phyloP scores from a whole-genome alignment of 2,329 filamentous ascomycete genomes.

The Venturia aucupariae region DNA sequence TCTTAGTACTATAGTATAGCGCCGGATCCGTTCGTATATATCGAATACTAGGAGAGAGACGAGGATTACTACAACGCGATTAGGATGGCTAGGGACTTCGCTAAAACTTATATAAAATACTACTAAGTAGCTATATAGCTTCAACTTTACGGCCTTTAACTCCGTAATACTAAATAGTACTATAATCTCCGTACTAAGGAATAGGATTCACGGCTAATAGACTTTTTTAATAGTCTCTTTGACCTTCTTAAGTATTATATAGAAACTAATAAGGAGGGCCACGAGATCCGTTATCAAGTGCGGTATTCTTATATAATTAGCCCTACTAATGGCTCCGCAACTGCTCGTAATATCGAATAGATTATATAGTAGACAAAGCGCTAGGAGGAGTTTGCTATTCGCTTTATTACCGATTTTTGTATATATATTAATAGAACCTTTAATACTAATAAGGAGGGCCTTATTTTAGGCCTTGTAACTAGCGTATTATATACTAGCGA shows the following conservation, averaged over 20 bases:
- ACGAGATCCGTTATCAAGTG: not conserved
- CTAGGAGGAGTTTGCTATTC: not conserved
- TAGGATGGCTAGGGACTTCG: not conserved
- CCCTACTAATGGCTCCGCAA: not conserved
- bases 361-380: not conserved
- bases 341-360: not conserved
- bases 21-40: not conserved
- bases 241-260: not conserved
- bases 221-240: not conserved
- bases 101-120: not conserved
- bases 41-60: not conserved
- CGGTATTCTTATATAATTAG: not conserved
- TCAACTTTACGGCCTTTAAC: not conserved
- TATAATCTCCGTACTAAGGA: not conserved
- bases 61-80: not conserved
- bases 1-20: not conserved
- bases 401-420: not conserved
- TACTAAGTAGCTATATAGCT: not conserved
- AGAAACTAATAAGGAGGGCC: not conserved
- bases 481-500: not conserved
- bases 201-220: not conserved
- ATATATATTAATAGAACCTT: not conserved
- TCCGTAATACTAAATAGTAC: not conserved
- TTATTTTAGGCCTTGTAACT: not conserved
- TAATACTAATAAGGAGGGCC: not conserved